Conservation (phyloP, 140 eudicot species). For the Cichorium intybus region DNA sequence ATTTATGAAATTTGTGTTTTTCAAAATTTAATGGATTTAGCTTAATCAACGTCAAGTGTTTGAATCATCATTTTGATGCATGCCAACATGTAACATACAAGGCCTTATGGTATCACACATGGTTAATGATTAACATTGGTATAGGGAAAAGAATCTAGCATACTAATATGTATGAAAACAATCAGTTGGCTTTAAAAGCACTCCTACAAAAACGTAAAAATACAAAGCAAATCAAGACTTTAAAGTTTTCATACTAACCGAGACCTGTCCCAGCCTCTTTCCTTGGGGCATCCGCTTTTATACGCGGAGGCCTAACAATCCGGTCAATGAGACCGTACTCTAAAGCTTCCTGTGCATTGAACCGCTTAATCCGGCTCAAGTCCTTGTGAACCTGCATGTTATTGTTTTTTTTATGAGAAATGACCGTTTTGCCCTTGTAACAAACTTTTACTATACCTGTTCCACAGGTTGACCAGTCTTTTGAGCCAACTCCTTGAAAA, state of each 20-base stretch:
- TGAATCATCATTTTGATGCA: too few relatives aligned
- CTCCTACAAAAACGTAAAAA: not conserved
- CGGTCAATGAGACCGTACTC: slow-evolving; percentile 89
- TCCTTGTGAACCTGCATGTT: slow-evolving; percentile 64
- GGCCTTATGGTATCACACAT: not conserved
- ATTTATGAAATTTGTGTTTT: too few relatives aligned
- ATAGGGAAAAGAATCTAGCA: too few relatives aligned
- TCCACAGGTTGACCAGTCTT: slow-evolving; percentile 89
- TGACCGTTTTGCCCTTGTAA: not conserved
- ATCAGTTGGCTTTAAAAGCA: not conserved
- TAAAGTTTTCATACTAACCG: slow-evolving; percentile 40
- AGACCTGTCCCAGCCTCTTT: slow-evolving; percentile 56
- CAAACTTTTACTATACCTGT: slow-evolving; percentile 37
- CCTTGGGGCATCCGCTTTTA: slow-evolving; percentile 56
- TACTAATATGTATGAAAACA: not conserved
- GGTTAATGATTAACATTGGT: too few relatives aligned
- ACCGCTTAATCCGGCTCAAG: slow-evolving; percentile 51
- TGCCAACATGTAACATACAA: not conserved
- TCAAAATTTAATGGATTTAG: too few relatives aligned
- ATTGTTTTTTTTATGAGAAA: not conserved
- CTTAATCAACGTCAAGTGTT: too few relatives aligned
- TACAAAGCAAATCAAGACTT: not conserved
- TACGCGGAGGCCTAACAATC: slow-evolving; percentile 68
- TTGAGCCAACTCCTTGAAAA: slow-evolving; percentile 75
- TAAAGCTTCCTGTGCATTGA: slow-evolving; percentile 74